Base-by-base conservation (phyloP, 2,329 filamentous ascomycete species). In the Pseudocercospora fijiensis region DNA sequence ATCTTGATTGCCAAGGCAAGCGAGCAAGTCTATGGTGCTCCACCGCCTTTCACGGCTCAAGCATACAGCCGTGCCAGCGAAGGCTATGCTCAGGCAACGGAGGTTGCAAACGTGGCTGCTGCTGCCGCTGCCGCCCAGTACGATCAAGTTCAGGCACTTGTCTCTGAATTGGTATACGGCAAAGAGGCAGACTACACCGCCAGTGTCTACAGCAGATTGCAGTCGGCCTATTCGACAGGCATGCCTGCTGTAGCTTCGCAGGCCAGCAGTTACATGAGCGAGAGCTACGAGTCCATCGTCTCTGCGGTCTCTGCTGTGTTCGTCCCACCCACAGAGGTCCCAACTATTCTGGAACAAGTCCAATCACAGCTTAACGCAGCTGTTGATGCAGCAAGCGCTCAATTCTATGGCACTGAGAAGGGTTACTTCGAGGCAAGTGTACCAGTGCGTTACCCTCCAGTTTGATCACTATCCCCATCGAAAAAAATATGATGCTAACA, bases 161-260 rank as follows among this genome's bases (percentile, higher is more conserved):
- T 96, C 13, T 90, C 89, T 1, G 91, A 96, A 76, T 81, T 96
- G 1, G 81, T 96, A 13, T 78, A 84, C 45, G 92, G 90, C 59
- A 91, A 89, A 75, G 91, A 96, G 74, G 88, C 90, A 0, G 86
- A 88, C 13, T 96, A 92, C 71, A 92, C 89, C 0, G 90, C 96
- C 72, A 92, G 90, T 64, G 89, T 94, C 2, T 86, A 92, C 77
- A 86, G 81, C 58, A 85, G 89, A 58, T 82, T 96, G 11, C 85
- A 86, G 61, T 88, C 85, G 2, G 90, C 87, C 0, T 95, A 94
- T 72, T 85, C 86, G 24, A 90, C 87, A 0, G 89, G 87, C 1
- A 78, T 84, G 1, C 82, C 86, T 0, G 86, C 82, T 0, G 79
- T 83, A 7, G 65, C 65, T 5, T 83, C 83, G 3, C 83, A 80